Base-by-base conservation (phyloP, 148 eudicot species). In the Salicornia ramosissima region DNA sequence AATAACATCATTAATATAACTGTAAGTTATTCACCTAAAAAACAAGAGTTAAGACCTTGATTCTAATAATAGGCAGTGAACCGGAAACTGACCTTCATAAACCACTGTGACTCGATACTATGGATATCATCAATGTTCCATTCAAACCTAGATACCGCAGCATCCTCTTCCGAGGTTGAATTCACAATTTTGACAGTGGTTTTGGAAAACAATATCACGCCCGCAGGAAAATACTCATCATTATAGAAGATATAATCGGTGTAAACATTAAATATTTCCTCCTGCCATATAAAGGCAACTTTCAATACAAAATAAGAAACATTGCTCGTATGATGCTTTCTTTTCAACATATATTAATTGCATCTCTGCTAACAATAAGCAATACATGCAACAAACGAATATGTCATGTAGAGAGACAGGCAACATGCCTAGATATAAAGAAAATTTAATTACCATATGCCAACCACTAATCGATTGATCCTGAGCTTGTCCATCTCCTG, bases 41-140 rank as follows among this genome's bases (percentile, higher is more conserved):
- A 60, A 50, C 53, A 33, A 39, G 31, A 26, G 45, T 49, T 15
- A 60, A 66, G 34, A 39, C 29, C n/a, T 36, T 64, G 59, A 51
- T 28, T 70, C 56, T 61, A 49, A 29, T 57, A 24, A 67, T 54
- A 28, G 46, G n/a, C 40, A 59, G 64, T 57, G 67, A 29, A 55
- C 59, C 15, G 26, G 47, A 5, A 65, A 75, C 89, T 79, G 70
- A 90, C 96, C 83, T 63, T 61, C 39, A 68, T 79, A 61, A 56
- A 79, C 79, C 78, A 78, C 22, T 81, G 83, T 33, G 88, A 75
- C 75, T 82, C 74, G 62, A 90, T 83, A 52, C 55, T 56, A 55
- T 80, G 31, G 45, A 90, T 76, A 71, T 90, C 90, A 57, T 84
- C 83, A 25, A 86, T 52, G 67, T 53, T 69, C 96, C 88, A 87